Base-by-base conservation (phyloP, 805 yeast species). In the Lachancea kluyveri region DNA sequence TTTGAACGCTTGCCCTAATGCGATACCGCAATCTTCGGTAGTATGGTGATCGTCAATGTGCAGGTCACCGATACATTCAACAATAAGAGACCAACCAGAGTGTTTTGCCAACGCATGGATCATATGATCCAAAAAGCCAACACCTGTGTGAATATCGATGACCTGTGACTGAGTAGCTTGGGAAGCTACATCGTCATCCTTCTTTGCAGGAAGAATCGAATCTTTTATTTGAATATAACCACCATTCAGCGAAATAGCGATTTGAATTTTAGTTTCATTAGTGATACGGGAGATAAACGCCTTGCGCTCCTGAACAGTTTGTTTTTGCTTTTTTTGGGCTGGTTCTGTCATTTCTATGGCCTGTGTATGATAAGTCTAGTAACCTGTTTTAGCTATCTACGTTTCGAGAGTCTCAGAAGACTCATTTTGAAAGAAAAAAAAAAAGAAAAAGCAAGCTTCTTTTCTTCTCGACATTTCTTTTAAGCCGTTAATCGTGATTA, bases 31-130 rank as follows among this genome's bases (percentile, higher is more conserved):
- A 61, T 92, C 98, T 59, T 92, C 98, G 4, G 95, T 81, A 1
- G 95, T 77, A 61, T 92, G 98, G 59, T 92, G 98, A 60, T 92
- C 98, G 59, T 92, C 98, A 33, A 92, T 88, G 59, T 87, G 94
- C 46, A 87, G 65, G 57, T 92, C 98, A 26, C 98, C 98, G 37
- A 80, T 72, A 60, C 97, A 90, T 54, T 82, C 94, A 12, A 92
- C 72, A 20, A 84, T 67, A 36, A 92, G 54, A 8, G 95, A 84
- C 98, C 97, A 92, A 11, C 97, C 97, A 1, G 94, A 68, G 60
- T 92, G 98, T 53, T 92, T 92, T 23, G 97, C 96, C 47, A 92
- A 67, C 0, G 98, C 98, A 50, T 90, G 96, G 28, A 92, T 66
- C 98, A 92, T 92, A 60, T 92, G 98, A 64, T 92, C 97, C 37